Conservation (phyloP, 164 flowering plant genomes). For the Paratinospora sagittata region DNA sequence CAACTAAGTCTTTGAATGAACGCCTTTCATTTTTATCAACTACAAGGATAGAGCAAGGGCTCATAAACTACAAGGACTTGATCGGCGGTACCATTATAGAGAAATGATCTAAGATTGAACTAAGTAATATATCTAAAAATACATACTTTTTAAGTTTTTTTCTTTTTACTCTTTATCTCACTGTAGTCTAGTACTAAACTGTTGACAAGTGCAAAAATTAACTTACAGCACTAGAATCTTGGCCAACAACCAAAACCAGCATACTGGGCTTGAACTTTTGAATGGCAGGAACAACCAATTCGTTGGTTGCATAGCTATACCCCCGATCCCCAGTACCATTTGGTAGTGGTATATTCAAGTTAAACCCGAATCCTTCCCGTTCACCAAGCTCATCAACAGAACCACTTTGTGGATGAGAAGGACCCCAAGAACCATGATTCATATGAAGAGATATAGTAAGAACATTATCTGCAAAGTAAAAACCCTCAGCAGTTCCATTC, state of each 20-base stretch:
- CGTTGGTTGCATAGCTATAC: constrained; percentile 55
- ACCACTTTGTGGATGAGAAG: constrained; percentile 88
- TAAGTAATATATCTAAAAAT: no score
- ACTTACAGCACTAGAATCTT: constrained; percentile 96
- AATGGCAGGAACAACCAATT: constrained; percentile 78
- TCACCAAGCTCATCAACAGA: constrained; percentile 78
- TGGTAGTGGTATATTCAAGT: constrained; percentile 79
- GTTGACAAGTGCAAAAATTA: background rate
- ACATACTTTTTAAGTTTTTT: no score
- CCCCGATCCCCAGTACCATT: constrained; percentile 89
- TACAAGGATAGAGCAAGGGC: no score
- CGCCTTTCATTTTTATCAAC: no score
- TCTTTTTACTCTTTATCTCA: no score
- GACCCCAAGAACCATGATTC: constrained; percentile 98
- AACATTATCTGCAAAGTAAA: constrained; percentile 57
- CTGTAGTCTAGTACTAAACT: no score
- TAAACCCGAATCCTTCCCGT: constrained; percentile 72
- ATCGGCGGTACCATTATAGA: no score
- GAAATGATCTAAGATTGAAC: no score
- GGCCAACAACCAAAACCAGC: constrained; percentile 75
- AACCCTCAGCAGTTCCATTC: constrained; percentile 93
- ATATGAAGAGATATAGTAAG: constrained; percentile 90
- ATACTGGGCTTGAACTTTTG: constrained; percentile 56
- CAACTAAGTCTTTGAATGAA: no score
- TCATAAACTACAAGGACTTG: no score